phyloP scores from a whole-genome alignment of 2,329 filamentous ascomycete genomes.

The Fusarium nelsonii region DNA sequence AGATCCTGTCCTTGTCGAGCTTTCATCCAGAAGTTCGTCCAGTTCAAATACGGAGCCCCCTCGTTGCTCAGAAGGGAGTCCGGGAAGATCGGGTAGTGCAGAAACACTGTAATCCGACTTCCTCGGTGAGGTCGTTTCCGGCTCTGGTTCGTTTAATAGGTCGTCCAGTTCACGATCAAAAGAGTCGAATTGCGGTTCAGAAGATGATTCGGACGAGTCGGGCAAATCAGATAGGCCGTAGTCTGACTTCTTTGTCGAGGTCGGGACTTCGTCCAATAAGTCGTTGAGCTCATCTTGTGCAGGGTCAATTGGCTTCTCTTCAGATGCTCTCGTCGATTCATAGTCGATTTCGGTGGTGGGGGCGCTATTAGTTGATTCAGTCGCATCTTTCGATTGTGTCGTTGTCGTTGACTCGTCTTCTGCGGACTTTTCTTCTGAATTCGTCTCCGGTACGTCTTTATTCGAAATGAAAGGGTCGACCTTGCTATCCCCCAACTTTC shows the following conservation, averaged over 20 bases:
- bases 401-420: background rate
- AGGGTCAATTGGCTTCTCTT: slow-evolving; percentile 1
- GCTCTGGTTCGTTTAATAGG: background rate
- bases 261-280: background rate
- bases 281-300: background rate
- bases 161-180: slow-evolving; percentile 1
- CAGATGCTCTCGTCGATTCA: background rate
- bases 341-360: slow-evolving; percentile 3
- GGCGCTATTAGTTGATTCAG: background rate
- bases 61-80: background rate
- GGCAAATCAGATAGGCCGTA: background rate
- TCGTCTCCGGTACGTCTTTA: background rate
- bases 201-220: background rate
- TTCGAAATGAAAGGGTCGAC: slow-evolving; percentile 44
- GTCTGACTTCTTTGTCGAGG: background rate
- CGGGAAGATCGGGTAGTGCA: slow-evolving; percentile 4
- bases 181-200: background rate
- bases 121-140: background rate
- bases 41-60: background rate
- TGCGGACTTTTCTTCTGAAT: background rate
- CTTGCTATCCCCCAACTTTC: slow-evolving; percentile 39
- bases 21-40: slow-evolving; percentile 1
- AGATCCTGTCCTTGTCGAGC: background rate
- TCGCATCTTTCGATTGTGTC: slow-evolving; percentile 1
- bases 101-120: background rate